Conservation (phyloP, 2,329 filamentous ascomycete species). For the Scleromitrula shiraiana region DNA sequence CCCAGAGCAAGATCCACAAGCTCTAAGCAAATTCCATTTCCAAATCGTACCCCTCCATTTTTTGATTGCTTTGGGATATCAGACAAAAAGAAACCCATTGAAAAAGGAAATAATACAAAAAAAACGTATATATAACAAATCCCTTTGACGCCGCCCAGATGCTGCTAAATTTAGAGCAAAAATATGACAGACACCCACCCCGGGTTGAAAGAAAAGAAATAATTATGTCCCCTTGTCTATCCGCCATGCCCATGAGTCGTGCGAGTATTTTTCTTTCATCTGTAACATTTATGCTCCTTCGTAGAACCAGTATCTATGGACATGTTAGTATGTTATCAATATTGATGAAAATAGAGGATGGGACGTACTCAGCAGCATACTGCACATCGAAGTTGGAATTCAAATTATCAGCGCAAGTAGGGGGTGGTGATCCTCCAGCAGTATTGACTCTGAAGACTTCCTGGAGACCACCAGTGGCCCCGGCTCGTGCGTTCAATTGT, state of each 20-base stretch:
- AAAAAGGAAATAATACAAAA: background rate
- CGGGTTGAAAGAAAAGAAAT: background rate
- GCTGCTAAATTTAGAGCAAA: background rate
- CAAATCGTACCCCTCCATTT: background rate
- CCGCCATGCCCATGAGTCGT: background rate
- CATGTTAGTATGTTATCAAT: slow-evolving; percentile 8
- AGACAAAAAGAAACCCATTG: background rate
- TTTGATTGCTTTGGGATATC: background rate
- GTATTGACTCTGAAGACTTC: slow-evolving; percentile 81
- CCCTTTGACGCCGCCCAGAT: slow-evolving; percentile 4
- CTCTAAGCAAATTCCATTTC: background rate
- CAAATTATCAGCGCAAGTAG: slow-evolving; percentile 58
- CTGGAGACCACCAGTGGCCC: slow-evolving; percentile 54
- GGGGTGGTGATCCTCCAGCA: slow-evolving; percentile 68
- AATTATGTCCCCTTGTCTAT: background rate
- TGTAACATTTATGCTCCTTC: slow-evolving; percentile 4
- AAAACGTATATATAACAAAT: background rate
- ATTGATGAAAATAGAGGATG: background rate
- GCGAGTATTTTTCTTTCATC: background rate
- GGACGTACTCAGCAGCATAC: slow-evolving; percentile 77
- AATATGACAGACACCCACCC: background rate
- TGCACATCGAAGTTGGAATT: slow-evolving; percentile 59
- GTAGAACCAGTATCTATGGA: slow-evolving; percentile 27
- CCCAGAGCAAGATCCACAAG: background rate
- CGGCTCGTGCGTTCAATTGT: slow-evolving; percentile 51